Evolutionary conservation across 371 early-diverging fungal species (phyloP).

Genomic region (Rhizopus arrhizus): DNA sequence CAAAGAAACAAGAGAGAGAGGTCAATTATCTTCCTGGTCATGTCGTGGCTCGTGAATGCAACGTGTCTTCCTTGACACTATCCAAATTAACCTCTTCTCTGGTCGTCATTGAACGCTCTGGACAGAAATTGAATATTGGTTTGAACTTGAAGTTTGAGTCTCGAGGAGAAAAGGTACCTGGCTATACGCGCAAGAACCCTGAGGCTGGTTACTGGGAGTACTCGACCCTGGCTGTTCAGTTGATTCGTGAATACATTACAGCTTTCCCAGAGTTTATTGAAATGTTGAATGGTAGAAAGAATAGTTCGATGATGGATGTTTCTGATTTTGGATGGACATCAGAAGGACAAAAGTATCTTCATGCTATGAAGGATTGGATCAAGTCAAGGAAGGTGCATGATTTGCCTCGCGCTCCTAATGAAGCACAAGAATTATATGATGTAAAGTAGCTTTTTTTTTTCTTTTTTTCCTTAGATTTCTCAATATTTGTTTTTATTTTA

Average conservation of each 20-base stretch:
- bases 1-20: slow-evolving; percentile 39
- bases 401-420: slow-evolving; percentile 70
- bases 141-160: slow-evolving; percentile 89
- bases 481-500: background rate
- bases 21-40: slow-evolving; percentile 67
- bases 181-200: slow-evolving; percentile 75
- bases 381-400: slow-evolving; percentile 63
- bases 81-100: slow-evolving; percentile 85
- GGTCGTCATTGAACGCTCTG: slow-evolving; percentile 59
- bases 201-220: slow-evolving; percentile 84
- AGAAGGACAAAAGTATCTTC: slow-evolving; percentile 29
- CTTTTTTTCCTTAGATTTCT: background rate
- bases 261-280: slow-evolving; percentile 76
- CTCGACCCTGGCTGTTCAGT: slow-evolving; percentile 71
- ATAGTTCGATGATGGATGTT: slow-evolving; percentile 31
- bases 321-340: slow-evolving; percentile 40
- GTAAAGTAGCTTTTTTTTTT: slow-evolving; percentile 26
- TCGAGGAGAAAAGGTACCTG: slow-evolving; percentile 82
- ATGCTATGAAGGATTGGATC: slow-evolving; percentile 68
- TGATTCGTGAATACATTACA: slow-evolving; percentile 72
- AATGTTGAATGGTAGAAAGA: slow-evolving; percentile 55
- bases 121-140: slow-evolving; percentile 76
- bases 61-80: slow-evolving; percentile 64
- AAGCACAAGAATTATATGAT: slow-evolving; percentile 68
- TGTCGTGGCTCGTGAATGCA: slow-evolving; percentile 64